A percentile compares a stretch with the other conserved stretches of the same genome.
phyloP scores from a whole-genome alignment of 2,329 filamentous ascomycete species.

The Sclerotinia glacialis region DNA sequence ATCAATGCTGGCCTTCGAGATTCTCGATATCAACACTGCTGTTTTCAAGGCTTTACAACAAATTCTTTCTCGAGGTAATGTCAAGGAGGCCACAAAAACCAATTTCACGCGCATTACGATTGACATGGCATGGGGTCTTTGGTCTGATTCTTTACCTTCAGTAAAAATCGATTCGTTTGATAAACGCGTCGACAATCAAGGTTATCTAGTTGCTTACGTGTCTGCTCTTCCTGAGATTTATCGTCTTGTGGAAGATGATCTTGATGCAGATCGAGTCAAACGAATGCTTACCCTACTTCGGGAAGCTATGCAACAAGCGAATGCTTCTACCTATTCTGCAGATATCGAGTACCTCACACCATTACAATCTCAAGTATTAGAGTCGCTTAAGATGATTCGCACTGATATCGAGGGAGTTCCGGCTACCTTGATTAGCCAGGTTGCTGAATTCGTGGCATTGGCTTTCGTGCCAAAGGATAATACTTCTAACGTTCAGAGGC shows the following conservation, averaged over 20 bases:
- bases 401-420: slow-evolving; percentile 64
- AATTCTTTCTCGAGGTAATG: slow-evolving; percentile 51
- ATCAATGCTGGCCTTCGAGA: slow-evolving; percentile 57
- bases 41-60: slow-evolving; percentile 65
- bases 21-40: slow-evolving; percentile 70
- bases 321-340: slow-evolving; percentile 62
- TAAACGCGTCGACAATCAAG: slow-evolving; percentile 64
- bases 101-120: slow-evolving; percentile 47
- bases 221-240: slow-evolving; percentile 75
- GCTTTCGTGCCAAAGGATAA: slow-evolving; percentile 53
- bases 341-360: slow-evolving; percentile 72
- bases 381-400: slow-evolving; percentile 64
- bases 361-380: slow-evolving; percentile 67
- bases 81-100: slow-evolving; percentile 44
- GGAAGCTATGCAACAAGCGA: slow-evolving; percentile 68
- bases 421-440: slow-evolving; percentile 63
- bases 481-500: slow-evolving; percentile 47
- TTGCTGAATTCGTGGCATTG: slow-evolving; percentile 68
- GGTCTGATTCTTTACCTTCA: slow-evolving; percentile 63
- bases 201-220: slow-evolving; percentile 82
- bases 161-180: slow-evolving; percentile 44
- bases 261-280: slow-evolving; percentile 61
- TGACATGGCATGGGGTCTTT: slow-evolving; percentile 65
- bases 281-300: slow-evolving; percentile 71
- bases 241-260: slow-evolving; percentile 62